Evolutionary conservation across 1,139 yeast genomes (phyloP), one percentile per base, ranked within the genome.

Genomic region (Suhomyces bokatorum): DNA sequence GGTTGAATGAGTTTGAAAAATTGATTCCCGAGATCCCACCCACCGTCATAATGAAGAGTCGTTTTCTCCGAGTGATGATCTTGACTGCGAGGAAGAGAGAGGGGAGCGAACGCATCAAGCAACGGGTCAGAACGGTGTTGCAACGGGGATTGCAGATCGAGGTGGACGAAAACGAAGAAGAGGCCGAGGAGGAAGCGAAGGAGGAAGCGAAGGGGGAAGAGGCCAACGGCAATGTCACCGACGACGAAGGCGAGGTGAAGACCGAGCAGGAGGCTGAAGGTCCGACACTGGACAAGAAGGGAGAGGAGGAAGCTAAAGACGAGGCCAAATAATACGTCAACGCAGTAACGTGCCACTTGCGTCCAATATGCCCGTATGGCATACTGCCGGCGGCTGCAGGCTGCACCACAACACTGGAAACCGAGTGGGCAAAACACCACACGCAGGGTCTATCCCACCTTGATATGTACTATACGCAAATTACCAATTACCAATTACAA

Each of bases 31-130:
- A 49, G 11, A 52, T 67, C 20, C 78, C 78, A 3, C 54, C 55
- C 33, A 55, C 68, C 16, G 53, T 70, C 2, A 50, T 70, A 10
- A 43, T 57, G 24, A 71, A 65, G 51, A 67, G 73, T 39, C 62
- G 59, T 39, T 48, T 72, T 32, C 59, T 67, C 36, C 58, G 72
- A 38, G 64, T 62, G 20, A 52, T 73, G 46, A 58, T 73, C n/a
- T 50, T 69, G 41, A 56, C 60, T 4, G 59, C 63, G 38, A 62
- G 77, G 44, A 64, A 62, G 46, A 63, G 66, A 3, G 44, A 44
- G 6, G 57, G 58, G 3, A 42, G 56, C 31, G 49, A 44, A n/a
- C 43, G 45, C 13, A 55, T 70, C 14, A 56, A 62, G 31, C 47
- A 45, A 3, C 54, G 52, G 24, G 59, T 69, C 10, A 52, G 52